phyloP scores from a whole-genome alignment of 495 filamentous ascomycete species.

The Cercophora samala region DNA sequence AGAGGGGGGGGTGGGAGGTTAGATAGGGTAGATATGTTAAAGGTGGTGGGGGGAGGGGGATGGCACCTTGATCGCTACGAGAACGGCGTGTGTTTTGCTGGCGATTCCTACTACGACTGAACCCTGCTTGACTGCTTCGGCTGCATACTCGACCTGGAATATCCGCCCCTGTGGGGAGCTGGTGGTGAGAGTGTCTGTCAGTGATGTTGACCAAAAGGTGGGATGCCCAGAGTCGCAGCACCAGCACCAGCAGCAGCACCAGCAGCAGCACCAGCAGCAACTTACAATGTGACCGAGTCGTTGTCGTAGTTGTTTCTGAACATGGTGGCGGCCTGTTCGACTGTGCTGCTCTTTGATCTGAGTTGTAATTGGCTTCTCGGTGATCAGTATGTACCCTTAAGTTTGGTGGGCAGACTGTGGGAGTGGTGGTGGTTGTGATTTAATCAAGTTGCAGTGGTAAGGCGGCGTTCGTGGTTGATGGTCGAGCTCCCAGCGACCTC shows the following conservation, averaged over 20 bases:
- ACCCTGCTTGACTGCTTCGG: conserved; percentile 97
- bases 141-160: conserved; percentile 99
- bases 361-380: not conserved
- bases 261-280: conserved; percentile 32
- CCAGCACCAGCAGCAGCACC: conserved; percentile 28
- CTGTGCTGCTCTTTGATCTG: not conserved
- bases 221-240: conserved; percentile 8
- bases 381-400: not conserved
- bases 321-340: conserved; percentile 55
- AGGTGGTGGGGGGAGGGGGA: conserved; percentile 14
- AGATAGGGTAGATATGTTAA: not conserved
- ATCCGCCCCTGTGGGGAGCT: conserved; percentile 99
- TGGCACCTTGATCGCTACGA: conserved; percentile 91
- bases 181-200: conserved; percentile 16
- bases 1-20: conserved; percentile 13
- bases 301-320: conserved; percentile 99
- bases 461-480: conserved; percentile 14
- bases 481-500: conserved; percentile 10
- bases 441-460: conserved; percentile 10
- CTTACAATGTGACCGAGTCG: conserved; percentile 98
- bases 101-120: conserved; percentile 95
- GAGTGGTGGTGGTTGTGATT: conserved; percentile 4
- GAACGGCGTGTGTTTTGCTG: conserved; percentile 95
- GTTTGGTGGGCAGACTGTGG: not conserved
- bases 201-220: conserved; percentile 9